Evolutionary conservation across 257 asterid genomes (phyloP).

Genomic region (Lithospermum erythrorhizon): DNA sequence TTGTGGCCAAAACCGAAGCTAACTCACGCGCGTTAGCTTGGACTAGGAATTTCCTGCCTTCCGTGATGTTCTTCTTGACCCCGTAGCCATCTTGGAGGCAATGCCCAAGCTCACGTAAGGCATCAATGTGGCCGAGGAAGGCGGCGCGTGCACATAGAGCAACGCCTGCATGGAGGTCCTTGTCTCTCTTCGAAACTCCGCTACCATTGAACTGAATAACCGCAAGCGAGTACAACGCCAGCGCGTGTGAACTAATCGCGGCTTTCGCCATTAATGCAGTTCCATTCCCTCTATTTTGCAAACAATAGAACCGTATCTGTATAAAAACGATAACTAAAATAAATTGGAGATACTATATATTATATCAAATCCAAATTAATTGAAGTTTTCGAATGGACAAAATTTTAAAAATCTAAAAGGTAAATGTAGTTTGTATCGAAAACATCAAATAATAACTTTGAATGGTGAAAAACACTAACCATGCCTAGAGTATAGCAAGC

Average conservation of each 20-base stretch:
- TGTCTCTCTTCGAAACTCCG: slow-evolving; percentile 74
- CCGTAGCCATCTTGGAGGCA: slow-evolving; percentile 94
- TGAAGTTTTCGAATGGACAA: too few species aligned
- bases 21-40: slow-evolving; percentile 94
- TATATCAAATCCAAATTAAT: too few species aligned
- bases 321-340: background rate
- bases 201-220: slow-evolving; percentile 91
- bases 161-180: slow-evolving; percentile 75
- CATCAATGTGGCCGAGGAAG: slow-evolving; percentile 73
- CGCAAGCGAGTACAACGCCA: slow-evolving; percentile 77
- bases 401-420: too few species aligned
- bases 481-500: slow-evolving; percentile 77
- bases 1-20: slow-evolving; percentile 36
- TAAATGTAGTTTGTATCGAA: too few species aligned
- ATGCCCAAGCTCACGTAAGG: slow-evolving; percentile 90
- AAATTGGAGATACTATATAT: too few species aligned
- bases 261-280: slow-evolving; percentile 90
- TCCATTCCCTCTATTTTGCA: slow-evolving; percentile 63
- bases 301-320: slow-evolving; percentile 84
- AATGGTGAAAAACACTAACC: slow-evolving; percentile 28
- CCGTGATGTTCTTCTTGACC: slow-evolving; percentile 59
- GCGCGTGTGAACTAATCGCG: slow-evolving; percentile 70
- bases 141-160: slow-evolving; percentile 86
- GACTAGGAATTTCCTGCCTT: slow-evolving; percentile 63
- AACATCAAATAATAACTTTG: too few species aligned